Base-by-base conservation (phyloP, 768 basidiomycete species). In the Thelephora ganbajun region DNA sequence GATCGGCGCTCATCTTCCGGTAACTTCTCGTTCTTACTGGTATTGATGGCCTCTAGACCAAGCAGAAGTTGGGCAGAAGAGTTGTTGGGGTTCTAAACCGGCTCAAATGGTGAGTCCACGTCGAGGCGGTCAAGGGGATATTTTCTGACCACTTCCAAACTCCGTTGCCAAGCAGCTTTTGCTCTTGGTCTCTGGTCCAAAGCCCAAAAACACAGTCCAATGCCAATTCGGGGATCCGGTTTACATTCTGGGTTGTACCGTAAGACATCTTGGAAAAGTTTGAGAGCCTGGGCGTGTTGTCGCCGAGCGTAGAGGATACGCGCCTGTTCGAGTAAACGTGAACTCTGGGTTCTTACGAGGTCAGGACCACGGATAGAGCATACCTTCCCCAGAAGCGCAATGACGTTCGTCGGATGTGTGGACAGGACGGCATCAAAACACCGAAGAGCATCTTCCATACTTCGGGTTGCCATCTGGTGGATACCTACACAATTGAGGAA, bases 211-310 rank as follows among this genome's bases (percentile, higher is more conserved):
- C 94, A 97, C 4, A 99, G 66, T 7, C 96, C 96, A 35, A 98
- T 89, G 14, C 96, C 96, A 49, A 98, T 84, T 6, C 96, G 78
- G 33, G 96, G 94, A 62, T 99, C 94, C 0, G 94, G 96, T 20
- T 72, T 66, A 63, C 87, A 91, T 14, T 72, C 65, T 0, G 94
- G 92, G 48, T 78, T 80, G 36, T 85, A 72, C 26, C 74, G 69
- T 11, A 98, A 70, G 7, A 93, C 82, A 43, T 80, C 78, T 60
- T 97, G 94, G 61, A 94, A 97, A 5, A 81, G 58, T 52, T 83
- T 81, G 22, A 99, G 72, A 2, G 96, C 83, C 42, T 83, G 79
- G 20, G 79, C 72, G 56, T 78, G 88, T 54, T 82, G 76, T 39
- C 87, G 73, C 46, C 80, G 72, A 7, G 85, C 77, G 59, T 92